Percentiles rank a stretch among this genome's conserved stretches.
phyloP scores from a whole-genome alignment of 1,284 basidiomycete genomes.

The Ceratobasidium sp. region DNA sequence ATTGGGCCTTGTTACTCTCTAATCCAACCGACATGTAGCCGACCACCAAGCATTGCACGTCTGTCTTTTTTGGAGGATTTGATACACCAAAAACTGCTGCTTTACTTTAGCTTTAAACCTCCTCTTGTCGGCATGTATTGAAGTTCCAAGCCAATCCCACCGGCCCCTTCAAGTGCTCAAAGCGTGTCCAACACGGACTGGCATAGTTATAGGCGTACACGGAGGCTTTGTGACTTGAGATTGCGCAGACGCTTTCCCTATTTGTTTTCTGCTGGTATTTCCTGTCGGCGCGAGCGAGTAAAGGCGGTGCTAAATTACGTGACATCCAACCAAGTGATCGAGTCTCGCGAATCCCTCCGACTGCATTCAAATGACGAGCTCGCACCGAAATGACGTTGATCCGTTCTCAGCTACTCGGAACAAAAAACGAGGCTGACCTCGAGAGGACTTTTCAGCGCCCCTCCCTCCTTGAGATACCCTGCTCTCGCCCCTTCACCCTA shows the following conservation, averaged over 20 bases:
- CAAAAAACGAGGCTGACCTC: not conserved
- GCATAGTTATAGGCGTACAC: too few species aligned
- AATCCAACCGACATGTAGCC: too few species aligned
- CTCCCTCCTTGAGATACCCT: not conserved
- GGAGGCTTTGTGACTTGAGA: too few species aligned
- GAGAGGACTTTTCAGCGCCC: not conserved
- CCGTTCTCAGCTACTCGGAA: not conserved
- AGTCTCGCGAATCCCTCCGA: not conserved
- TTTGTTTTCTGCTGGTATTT: not conserved
- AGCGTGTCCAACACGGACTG: too few species aligned
- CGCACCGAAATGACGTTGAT: not conserved
- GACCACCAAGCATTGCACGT: too few species aligned
- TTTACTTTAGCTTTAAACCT: too few species aligned
- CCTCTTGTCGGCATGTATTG: too few species aligned
- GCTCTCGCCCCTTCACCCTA: not conserved
- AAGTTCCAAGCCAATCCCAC: too few species aligned
- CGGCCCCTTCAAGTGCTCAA: too few species aligned
- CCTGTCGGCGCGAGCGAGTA: not conserved
- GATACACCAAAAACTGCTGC: too few species aligned
- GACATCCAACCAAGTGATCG: not conserved
- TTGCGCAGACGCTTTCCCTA: not conserved
- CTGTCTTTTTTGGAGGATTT: too few species aligned
- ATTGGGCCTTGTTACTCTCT: too few species aligned
- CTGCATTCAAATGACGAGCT: not conserved
- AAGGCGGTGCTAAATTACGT: not conserved